Conservation (phyloP, 768 basidiomycete genomes). For the Lactarius hengduanensis region DNA sequence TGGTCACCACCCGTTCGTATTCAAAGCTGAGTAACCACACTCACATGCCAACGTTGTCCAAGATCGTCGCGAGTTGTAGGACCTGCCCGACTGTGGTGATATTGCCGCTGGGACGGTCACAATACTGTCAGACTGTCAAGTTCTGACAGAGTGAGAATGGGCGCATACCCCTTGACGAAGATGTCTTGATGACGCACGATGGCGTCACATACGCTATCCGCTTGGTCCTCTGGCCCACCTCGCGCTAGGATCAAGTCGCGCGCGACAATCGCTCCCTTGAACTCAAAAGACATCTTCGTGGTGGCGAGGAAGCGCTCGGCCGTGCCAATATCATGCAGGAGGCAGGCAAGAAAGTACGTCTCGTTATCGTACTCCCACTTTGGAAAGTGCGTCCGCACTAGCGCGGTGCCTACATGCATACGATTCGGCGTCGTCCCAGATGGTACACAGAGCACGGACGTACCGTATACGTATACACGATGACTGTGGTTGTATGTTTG, state of each 20-base stretch:
- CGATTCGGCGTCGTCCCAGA: background rate
- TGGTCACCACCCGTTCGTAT: background rate
- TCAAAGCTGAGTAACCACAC: conserved; percentile 15
- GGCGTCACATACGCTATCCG: conserved; percentile 52
- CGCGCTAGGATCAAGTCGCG: conserved; percentile 46
- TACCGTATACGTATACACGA: conserved; percentile 52
- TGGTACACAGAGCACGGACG: conserved; percentile 11
- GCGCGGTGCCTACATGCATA: conserved; percentile 43
- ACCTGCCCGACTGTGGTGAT: conserved; percentile 53
- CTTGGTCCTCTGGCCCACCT: conserved; percentile 48
- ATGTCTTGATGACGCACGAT: conserved; percentile 49
- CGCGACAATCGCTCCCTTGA: conserved; percentile 53
- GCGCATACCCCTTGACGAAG: conserved; percentile 45
- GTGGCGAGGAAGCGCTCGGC: conserved; percentile 48
- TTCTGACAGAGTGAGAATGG: background rate
- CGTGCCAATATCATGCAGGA: conserved; percentile 54
- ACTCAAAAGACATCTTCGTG: conserved; percentile 58
- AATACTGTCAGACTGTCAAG: background rate
- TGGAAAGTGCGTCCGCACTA: conserved; percentile 48
- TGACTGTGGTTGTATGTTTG: conserved; percentile 50
- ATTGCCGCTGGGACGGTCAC: conserved; percentile 40
- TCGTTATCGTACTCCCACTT: conserved; percentile 47
- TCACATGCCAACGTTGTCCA: conserved; percentile 49
- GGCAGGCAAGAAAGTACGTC: conserved; percentile 51
- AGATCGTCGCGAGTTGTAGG: conserved; percentile 48